Conservation (phyloP, 768 basidiomycete genomes). For the Boletellus emodensis region DNA sequence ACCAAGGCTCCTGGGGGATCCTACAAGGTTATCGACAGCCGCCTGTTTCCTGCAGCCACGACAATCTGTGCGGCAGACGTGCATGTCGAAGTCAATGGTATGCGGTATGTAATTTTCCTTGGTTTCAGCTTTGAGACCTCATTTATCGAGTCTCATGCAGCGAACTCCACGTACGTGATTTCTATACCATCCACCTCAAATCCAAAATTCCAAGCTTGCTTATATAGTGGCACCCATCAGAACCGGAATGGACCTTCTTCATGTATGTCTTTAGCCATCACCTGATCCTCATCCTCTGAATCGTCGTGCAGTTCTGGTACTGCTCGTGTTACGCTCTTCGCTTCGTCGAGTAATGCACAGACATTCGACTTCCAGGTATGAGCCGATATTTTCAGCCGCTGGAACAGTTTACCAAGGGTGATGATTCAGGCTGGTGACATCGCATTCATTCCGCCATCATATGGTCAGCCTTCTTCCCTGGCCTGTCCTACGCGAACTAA, state of each 20-base stretch:
- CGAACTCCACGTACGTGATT: constrained; percentile 42
- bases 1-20: constrained; percentile 49
- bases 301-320: constrained; percentile 30
- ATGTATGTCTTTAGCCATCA: constrained; percentile 23
- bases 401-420: background rate
- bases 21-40: constrained; percentile 57
- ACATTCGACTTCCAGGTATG: constrained; percentile 45
- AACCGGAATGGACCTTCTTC: constrained; percentile 46
- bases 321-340: constrained; percentile 43
- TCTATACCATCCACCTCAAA: background rate
- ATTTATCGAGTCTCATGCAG: constrained; percentile 17
- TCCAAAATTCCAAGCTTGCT: background rate
- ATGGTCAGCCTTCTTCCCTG: constrained; percentile 9
- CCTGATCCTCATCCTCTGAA: constrained; percentile 1
- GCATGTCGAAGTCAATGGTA: constrained; percentile 54
- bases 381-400: background rate
- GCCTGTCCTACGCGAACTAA: background rate
- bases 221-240: constrained; percentile 48
- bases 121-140: background rate
- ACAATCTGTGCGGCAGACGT: constrained; percentile 58
- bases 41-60: constrained; percentile 48
- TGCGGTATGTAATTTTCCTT: constrained; percentile 39
- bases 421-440: constrained; percentile 30
- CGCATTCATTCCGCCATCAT: constrained; percentile 25
- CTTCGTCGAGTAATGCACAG: constrained; percentile 35